Evolutionary conservation across 768 basidiomycete genomes (phyloP), one percentile per base, ranked within the genome.

Genomic region (Panus rudis): DNA sequence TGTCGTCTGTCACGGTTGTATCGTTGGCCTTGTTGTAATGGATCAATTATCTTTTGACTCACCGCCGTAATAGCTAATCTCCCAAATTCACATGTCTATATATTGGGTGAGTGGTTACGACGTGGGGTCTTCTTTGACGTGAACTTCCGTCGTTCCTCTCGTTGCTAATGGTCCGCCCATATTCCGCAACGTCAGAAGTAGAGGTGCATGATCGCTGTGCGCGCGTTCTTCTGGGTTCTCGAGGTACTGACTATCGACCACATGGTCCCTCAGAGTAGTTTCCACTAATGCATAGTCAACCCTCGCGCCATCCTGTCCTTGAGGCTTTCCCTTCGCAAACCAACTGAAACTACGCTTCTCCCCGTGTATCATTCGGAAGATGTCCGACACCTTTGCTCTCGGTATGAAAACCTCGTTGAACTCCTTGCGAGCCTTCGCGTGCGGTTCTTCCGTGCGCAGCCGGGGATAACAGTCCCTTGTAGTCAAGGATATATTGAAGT

Each of bases 241-340:
- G 13, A 52, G 47, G 43, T 57, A 59, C 12, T 43, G 39, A 14
- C 47, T 47, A n/a, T 51, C 52, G 24, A 46, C 42, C 7, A 52
- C 52, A 3, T 46, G 47, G 17, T 48, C 46, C 32, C 34, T 35
- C 19, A 54, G 25, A 1, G 33, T 23, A 12, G 43, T 42, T n/a
- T 57, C 52, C 27, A 55, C 49, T 11, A 59, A 47, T 11, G 52
- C 52, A 27, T 55, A 56, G 45, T 56, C 55, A 10, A 59, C 57
- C 14, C 57, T 37, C 2, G 55, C 51, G 22, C 51, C 51, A 37
- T 59, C 57, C 27, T 46, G 30, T 4, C 54, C 53, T 24, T 55
- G 52, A 11, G 51, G 55, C 40, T 53, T 58, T 5, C 55, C 52
- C 42, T 53, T 55, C 33, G 53, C 55, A 28, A 53, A 59, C 57